Evolutionary conservation across 495 filamentous ascomycete species (phyloP).

Genomic region (Clohesyomyces aquaticus): DNA sequence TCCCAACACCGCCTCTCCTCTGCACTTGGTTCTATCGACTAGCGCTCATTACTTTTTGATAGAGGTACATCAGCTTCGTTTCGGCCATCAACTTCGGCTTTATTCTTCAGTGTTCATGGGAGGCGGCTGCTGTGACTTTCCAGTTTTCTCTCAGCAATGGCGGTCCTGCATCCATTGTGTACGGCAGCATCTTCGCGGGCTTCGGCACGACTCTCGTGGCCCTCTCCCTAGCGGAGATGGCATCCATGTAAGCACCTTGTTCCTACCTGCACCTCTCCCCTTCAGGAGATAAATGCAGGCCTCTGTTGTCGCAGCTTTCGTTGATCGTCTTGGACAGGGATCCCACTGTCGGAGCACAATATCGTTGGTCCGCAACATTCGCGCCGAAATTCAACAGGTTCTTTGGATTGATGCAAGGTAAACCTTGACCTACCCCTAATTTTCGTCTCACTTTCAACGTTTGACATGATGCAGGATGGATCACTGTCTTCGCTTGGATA

Average conservation of each 20-base stretch:
- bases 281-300: not conserved
- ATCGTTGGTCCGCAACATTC: constrained; percentile 41
- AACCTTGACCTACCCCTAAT: not conserved
- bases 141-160: constrained; percentile 42
- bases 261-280: too few relatives aligned
- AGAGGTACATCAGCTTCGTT: constrained; percentile 38
- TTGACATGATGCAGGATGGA: constrained; percentile 32
- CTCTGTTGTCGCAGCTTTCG: not conserved
- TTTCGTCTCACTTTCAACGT: not conserved
- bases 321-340: constrained; percentile 11
- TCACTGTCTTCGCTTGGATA: constrained; percentile 39
- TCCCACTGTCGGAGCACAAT: constrained; percentile 38
- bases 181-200: constrained; percentile 40
- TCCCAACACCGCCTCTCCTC: not conserved
- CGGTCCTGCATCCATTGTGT: constrained; percentile 46
- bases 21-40: not conserved
- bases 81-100: constrained; percentile 38
- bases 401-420: constrained; percentile 37
- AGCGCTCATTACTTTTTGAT: constrained; percentile 19
- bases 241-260: constrained; percentile 46
- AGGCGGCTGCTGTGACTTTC: constrained; percentile 40
- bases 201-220: constrained; percentile 43
- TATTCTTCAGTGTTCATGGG: constrained; percentile 43
- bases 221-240: constrained; percentile 47
- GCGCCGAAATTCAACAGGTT: constrained; percentile 52